Evolutionary conservation across 2,329 filamentous ascomycete species (phyloP), one percentile per base, ranked within the genome.

Genomic region (Mariannaea sp.): DNA sequence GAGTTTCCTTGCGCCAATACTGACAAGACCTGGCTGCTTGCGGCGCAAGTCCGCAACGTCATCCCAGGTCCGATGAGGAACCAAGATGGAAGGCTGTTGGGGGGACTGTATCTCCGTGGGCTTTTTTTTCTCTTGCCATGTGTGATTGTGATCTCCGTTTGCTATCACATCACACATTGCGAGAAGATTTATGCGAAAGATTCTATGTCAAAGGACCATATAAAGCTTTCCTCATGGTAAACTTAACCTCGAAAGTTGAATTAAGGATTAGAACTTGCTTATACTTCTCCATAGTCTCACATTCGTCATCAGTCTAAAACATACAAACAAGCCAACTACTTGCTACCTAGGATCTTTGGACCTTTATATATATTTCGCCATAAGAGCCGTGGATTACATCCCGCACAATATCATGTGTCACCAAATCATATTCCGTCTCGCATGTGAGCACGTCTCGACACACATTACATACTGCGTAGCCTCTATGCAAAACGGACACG

Each of bases 381-480:
- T 8, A 33, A 8, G 22, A 4, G 4, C 8, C 35, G 6, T 22
- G 7, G 9, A 13, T 3, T 10, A 39, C 3, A 39, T 3, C 16
- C 22, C 9, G 12, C 8, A 17, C 20, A 45, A 32, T 49, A 36
- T 14, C 49, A 81, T 81, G 79, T 81, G 78, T 61, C 77, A 77
- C 60, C 75, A 78, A 55, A 73, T 75, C 46, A 75, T 72, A 40
- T 80, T 80, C 65, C 78, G 75, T 27, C 71, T 81, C 46, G 73
- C 75, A 39, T 82, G 80, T 65, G 77, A 80, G 66, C 79, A 82
- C 64, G 71, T 80, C 60, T 71, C 72, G 54, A 77, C 73, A 13
- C 68, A 74, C 51, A 74, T 71, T 29, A 68, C 71, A 50, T 78
- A 76, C 70, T 82, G 79, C 58, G 57, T 72, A 12, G 70, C 74